These are phyloP conservation scores for Arthrobotrys entomopaga DNA, from an alignment of 2,329 filamentous ascomycete species.

Conservation along the genomic window DNA sequence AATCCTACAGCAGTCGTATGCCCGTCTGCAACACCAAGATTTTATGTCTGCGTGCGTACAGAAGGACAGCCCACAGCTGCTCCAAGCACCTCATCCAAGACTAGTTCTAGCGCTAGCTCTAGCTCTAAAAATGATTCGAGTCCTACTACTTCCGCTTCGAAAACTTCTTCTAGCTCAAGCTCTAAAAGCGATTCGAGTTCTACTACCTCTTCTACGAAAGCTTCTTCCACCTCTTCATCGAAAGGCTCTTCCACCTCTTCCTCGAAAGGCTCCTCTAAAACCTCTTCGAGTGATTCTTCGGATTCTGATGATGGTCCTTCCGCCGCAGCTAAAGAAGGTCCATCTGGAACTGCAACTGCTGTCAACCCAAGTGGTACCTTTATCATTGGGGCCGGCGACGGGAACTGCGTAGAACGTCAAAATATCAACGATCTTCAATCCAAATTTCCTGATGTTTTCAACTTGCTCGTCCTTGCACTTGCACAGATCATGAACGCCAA, in stretches of 20 bases:
- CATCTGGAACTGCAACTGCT: not conserved
- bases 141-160: not conserved
- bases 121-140: not conserved
- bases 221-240: not conserved
- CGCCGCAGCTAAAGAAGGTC: not conserved
- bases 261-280: too few relatives aligned
- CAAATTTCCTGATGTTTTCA: slow-evolving; percentile 21
- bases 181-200: not conserved
- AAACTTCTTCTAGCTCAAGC: too few relatives aligned
- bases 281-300: not conserved
- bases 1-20: slow-evolving; percentile 8
- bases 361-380: not conserved
- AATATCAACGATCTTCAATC: slow-evolving; percentile 16
- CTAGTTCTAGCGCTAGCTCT: not conserved
- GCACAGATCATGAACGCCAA: slow-evolving; percentile 5
- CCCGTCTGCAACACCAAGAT: not conserved
- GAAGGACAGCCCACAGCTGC: not conserved
- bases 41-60: slow-evolving; percentile 23
- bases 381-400: slow-evolving; percentile 21
- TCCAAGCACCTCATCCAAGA: not conserved
- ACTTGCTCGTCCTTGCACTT: slow-evolving; percentile 39
- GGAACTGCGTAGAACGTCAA: slow-evolving; percentile 12
- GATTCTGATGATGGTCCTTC: not conserved
- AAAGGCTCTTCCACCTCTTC: not conserved
- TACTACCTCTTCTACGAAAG: not conserved